Conservation (phyloP, 2,329 filamentous ascomycete genomes). For the Colletotrichum siamense region DNA sequence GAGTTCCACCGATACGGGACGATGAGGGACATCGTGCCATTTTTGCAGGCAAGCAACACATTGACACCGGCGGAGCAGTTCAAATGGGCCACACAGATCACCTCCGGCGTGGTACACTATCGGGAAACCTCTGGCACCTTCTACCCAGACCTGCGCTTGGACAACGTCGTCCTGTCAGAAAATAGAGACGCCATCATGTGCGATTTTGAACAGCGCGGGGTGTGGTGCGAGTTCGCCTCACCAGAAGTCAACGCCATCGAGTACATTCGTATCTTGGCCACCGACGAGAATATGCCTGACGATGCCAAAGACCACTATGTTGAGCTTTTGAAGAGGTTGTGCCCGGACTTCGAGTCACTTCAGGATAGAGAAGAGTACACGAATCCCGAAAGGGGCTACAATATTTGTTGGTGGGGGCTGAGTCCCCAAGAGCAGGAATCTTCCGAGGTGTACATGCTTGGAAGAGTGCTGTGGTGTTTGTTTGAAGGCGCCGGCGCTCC, state of each 20-base stretch:
- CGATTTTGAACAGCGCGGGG: conserved; percentile 67
- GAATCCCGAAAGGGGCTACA: conserved; percentile 57
- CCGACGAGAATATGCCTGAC: conserved; percentile 50
- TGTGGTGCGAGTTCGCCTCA: conserved; percentile 67
- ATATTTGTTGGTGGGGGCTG: conserved; percentile 62
- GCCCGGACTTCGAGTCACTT: conserved; percentile 52
- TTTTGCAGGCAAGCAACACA: conserved; percentile 50
- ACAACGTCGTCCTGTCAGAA: conserved; percentile 61
- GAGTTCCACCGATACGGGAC: conserved; percentile 60
- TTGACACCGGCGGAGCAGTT: conserved; percentile 50
- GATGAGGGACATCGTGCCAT: conserved; percentile 60
- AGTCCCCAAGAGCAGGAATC: conserved; percentile 57
- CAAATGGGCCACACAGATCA: conserved; percentile 60
- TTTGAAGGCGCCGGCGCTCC: conserved; percentile 66
- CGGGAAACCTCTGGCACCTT: conserved; percentile 50
- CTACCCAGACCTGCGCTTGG: conserved; percentile 65
- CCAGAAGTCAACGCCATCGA: conserved; percentile 66
- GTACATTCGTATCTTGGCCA: conserved; percentile 59
- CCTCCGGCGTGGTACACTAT: conserved; percentile 56
- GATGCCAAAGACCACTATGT: conserved; percentile 46
- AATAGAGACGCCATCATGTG: conserved; percentile 57
- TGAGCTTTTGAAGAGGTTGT: conserved; percentile 44
- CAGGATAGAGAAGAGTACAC: conserved; percentile 48
- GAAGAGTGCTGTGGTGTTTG: conserved; percentile 65
- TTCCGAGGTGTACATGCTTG: conserved; percentile 68